phyloP scores from a whole-genome alignment of 2,329 filamentous ascomycete genomes.

The Periconia sp. region DNA sequence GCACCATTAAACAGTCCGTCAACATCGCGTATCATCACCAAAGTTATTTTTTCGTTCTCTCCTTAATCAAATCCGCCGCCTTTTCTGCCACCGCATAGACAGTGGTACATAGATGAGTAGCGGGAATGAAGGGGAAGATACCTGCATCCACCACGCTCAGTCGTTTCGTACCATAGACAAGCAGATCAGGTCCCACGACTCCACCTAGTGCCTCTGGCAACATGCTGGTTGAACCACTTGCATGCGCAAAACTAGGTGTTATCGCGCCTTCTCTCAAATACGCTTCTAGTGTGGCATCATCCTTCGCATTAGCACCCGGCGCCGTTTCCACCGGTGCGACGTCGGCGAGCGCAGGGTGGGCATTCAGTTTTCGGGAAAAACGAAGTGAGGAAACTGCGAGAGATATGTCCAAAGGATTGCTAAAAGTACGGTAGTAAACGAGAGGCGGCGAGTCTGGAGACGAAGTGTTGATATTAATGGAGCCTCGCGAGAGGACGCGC shows the following conservation, averaged over 20 bases:
- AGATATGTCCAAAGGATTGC: constrained; percentile 41
- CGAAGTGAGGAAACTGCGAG: constrained; percentile 39
- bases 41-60: background rate
- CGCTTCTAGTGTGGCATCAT: constrained; percentile 26
- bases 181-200: constrained; percentile 23
- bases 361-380: constrained; percentile 32
- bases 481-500: constrained; percentile 37
- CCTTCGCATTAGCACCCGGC: constrained; percentile 19
- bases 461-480: constrained; percentile 39
- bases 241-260: constrained; percentile 2
- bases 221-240: constrained; percentile 24
- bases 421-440: constrained; percentile 36
- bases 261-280: constrained; percentile 1
- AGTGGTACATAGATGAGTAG: constrained; percentile 28
- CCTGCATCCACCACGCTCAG: constrained; percentile 38
- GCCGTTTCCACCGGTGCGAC: constrained; percentile 35
- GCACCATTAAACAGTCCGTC: too few species aligned
- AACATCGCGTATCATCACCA: too few species aligned
- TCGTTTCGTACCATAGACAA: constrained; percentile 26
- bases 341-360: constrained; percentile 25
- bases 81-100: constrained; percentile 38
- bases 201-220: constrained; percentile 31
- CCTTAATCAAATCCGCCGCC: constrained; percentile 35
- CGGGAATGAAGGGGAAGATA: constrained; percentile 32
- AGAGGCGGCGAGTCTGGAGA: constrained; percentile 35